Conservation (phyloP, 2,329 filamentous ascomycete species). For the Phialocephala sp. region DNA sequence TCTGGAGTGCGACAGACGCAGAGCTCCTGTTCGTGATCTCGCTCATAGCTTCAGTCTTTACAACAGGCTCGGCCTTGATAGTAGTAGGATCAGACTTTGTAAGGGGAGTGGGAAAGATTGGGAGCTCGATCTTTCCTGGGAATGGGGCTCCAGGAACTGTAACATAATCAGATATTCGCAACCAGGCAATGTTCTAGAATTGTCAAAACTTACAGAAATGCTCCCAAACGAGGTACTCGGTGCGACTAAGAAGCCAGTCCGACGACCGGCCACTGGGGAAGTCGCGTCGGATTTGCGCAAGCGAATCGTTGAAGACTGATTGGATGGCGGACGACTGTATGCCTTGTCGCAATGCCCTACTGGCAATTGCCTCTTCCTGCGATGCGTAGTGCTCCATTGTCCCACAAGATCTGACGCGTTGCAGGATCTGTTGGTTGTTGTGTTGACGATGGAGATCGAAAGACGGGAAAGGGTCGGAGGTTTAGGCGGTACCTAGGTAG, state of each 20-base stretch:
- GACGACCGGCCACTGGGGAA: neutral
- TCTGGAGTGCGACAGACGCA: neutral
- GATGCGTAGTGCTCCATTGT: neutral
- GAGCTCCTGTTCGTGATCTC: neutral
- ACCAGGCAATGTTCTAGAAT: neutral
- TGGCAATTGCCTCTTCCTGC: neutral
- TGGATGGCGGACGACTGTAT: neutral
- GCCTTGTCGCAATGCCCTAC: neutral
- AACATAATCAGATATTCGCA: neutral
- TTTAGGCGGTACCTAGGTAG: neutral
- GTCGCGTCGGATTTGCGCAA: neutral
- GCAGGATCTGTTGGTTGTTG: neutral
- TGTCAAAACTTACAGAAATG: constrained; percentile 22
- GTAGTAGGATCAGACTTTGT: neutral
- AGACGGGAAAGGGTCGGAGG: neutral
- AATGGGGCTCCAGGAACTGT: constrained; percentile 15
- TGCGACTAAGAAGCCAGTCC: constrained; percentile 10
- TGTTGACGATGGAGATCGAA: neutral
- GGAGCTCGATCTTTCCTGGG: neutral
- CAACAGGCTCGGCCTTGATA: neutral
- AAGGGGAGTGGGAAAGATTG: neutral
- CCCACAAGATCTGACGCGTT: neutral
- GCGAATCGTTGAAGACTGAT: neutral
- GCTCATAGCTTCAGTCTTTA: neutral
- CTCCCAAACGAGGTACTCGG: constrained; percentile 22